Evolutionary conservation across 768 basidiomycete genomes (phyloP).

Genomic region (Mrakia frigida): DNA sequence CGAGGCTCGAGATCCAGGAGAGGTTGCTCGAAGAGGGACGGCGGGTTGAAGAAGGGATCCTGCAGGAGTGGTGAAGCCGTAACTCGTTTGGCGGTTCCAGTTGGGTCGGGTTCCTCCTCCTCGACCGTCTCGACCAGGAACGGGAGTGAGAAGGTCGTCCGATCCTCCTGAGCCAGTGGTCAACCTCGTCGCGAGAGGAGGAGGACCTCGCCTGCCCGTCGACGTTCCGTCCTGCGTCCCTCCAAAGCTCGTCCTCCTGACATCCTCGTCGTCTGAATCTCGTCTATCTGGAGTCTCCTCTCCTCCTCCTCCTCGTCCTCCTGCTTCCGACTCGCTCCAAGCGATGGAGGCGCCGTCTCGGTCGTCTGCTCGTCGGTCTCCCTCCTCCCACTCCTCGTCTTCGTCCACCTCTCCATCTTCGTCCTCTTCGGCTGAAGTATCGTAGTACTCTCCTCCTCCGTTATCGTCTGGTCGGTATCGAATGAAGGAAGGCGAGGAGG

Average conservation of each 20-base stretch:
- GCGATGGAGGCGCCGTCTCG: slow-evolving; percentile 8
- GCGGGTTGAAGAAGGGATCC: not conserved
- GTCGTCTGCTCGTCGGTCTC: not conserved
- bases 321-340: not conserved
- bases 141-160: slow-evolving; percentile 11
- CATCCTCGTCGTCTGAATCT: slow-evolving; percentile 7
- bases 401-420: not conserved
- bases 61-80: slow-evolving; percentile 7
- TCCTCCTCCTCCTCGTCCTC: not conserved
- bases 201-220: not conserved
- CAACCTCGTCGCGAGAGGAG: not conserved
- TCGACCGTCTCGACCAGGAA: not conserved
- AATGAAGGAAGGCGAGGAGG: slow-evolving; percentile 23
- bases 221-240: not conserved
- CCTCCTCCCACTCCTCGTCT: not conserved
- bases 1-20: not conserved
- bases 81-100: not conserved
- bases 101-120: not conserved
- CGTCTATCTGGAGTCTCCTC: not conserved
- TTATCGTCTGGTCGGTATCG: slow-evolving; percentile 7
- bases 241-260: slow-evolving; percentile 10
- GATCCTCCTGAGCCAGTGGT: not conserved
- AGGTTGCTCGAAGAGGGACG: not conserved
- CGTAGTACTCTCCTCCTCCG: slow-evolving; percentile 6
- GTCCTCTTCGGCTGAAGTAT: slow-evolving; percentile 3